Percentiles rank a stretch among this genome's conserved stretches.
Conservation (phyloP, 2,329 filamentous ascomycete genomes). For the Epichloe elymi region DNA sequence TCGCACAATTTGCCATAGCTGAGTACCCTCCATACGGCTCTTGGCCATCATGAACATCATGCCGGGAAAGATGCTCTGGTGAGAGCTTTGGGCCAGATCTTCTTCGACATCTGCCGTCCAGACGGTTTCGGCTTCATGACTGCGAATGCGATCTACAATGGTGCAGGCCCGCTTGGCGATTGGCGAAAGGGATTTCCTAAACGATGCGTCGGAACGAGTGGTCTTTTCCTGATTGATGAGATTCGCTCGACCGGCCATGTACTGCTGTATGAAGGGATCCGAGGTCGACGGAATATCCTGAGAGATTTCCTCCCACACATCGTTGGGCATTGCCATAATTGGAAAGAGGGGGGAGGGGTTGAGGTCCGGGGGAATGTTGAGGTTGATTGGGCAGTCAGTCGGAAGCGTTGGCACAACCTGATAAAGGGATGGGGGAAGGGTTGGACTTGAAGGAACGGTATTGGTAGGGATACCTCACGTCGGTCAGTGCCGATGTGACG, state of each 20-base stretch:
- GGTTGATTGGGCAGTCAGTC: too few relatives aligned
- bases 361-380: too few relatives aligned
- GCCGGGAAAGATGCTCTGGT: constrained; percentile 62
- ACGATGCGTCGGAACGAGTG: constrained; percentile 60
- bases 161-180: constrained; percentile 64
- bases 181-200: constrained; percentile 63
- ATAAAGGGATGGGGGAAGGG: too few relatives aligned
- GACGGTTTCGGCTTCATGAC: constrained; percentile 59
- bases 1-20: constrained; percentile 73
- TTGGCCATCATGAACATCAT: constrained; percentile 91
- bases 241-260: constrained; percentile 59
- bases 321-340: constrained; percentile 32
- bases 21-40: constrained; percentile 71
- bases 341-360: background rate
- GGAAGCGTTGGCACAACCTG: too few relatives aligned
- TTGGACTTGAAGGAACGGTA: too few relatives aligned
- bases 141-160: constrained; percentile 69
- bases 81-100: constrained; percentile 45
- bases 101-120: constrained; percentile 69
- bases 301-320: constrained; percentile 46
- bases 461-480: background rate
- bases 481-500: background rate
- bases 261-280: constrained; percentile 73
- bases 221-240: constrained; percentile 73
- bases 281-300: constrained; percentile 41